Conservation (phyloP, 2,329 filamentous ascomycete genomes). For the Ramularia endophylla region DNA sequence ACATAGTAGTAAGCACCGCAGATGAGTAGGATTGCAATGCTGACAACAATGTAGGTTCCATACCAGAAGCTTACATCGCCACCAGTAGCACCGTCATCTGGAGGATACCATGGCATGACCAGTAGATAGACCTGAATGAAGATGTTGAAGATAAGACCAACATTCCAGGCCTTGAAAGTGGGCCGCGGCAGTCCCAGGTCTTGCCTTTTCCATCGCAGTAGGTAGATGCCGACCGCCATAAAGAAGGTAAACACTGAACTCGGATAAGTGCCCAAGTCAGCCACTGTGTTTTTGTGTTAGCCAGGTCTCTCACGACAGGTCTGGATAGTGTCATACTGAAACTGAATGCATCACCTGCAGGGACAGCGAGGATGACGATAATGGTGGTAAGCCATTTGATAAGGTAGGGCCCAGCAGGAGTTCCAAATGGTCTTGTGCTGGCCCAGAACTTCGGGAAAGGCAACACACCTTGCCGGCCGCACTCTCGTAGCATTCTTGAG, state of each 20-base stretch:
- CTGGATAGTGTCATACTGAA: conserved; percentile 42
- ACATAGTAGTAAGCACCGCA: conserved; percentile 54
- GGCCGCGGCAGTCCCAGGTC: conserved; percentile 44
- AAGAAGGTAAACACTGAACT: conserved; percentile 52
- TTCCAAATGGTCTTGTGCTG: conserved; percentile 58
- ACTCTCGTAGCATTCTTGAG: conserved; percentile 55
- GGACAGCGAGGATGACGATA: conserved; percentile 55
- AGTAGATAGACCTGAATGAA: conserved; percentile 56
- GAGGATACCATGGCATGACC: conserved; percentile 68
- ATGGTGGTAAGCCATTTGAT: conserved; percentile 54
- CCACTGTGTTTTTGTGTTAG: conserved; percentile 1
- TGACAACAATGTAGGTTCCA: conserved; percentile 60
- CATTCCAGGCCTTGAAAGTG: conserved; percentile 55
- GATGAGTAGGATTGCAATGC: conserved; percentile 57
- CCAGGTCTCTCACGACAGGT: not conserved
- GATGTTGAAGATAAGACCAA: conserved; percentile 54
- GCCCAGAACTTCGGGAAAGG: conserved; percentile 58
- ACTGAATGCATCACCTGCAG: conserved; percentile 59
- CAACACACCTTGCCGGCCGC: conserved; percentile 56
- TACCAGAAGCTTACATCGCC: conserved; percentile 71
- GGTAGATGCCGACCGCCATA: conserved; percentile 52
- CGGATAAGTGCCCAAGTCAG: conserved; percentile 52
- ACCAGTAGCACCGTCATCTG: conserved; percentile 50
- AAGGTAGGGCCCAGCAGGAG: conserved; percentile 53
- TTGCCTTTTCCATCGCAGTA: conserved; percentile 52